These are phyloP conservation scores for Leptomonas seymouri DNA, from an alignment of 208 protist species.

Conservation along the genomic window DNA sequence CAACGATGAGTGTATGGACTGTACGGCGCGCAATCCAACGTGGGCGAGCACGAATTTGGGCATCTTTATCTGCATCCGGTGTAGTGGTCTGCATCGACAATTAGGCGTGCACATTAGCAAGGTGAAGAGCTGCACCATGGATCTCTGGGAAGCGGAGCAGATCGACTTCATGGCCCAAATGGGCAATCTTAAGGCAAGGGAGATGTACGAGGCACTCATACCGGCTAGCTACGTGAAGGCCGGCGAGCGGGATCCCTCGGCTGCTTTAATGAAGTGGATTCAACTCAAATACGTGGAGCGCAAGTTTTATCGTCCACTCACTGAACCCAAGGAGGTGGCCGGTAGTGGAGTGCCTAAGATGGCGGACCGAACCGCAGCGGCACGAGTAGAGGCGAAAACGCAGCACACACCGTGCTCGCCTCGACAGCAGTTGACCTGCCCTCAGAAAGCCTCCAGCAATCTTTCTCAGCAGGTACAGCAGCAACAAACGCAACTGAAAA, in stretches of 20 bases:
- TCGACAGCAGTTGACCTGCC: background rate
- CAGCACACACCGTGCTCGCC: background rate
- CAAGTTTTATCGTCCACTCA: conserved; percentile 37
- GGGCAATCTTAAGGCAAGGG: conserved; percentile 54
- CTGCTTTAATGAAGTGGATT: conserved; percentile 65
- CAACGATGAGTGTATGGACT: conserved; percentile 85
- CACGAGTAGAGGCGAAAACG: background rate
- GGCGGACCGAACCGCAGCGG: background rate
- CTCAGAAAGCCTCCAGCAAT: background rate
- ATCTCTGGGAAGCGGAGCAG: conserved; percentile 76
- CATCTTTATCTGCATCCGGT: conserved; percentile 91
- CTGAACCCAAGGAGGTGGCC: background rate
- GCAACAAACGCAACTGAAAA: background rate
- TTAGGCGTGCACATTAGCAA: conserved; percentile 91
- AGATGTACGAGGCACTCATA: conserved; percentile 56
- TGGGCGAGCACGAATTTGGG: conserved; percentile 85
- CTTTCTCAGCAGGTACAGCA: background rate
- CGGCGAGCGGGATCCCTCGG: conserved; percentile 34
- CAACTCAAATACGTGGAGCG: conserved; percentile 72
- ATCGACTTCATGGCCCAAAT: conserved; percentile 68
- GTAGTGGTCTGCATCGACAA: conserved; percentile 91
- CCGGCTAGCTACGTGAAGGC: conserved; percentile 52
- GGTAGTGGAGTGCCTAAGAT: background rate
- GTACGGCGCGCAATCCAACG: conserved; percentile 59
- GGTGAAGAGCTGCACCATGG: conserved; percentile 88